Base-by-base conservation (phyloP, 2,329 filamentous ascomycete species). In the Xylariaceae sp. region DNA sequence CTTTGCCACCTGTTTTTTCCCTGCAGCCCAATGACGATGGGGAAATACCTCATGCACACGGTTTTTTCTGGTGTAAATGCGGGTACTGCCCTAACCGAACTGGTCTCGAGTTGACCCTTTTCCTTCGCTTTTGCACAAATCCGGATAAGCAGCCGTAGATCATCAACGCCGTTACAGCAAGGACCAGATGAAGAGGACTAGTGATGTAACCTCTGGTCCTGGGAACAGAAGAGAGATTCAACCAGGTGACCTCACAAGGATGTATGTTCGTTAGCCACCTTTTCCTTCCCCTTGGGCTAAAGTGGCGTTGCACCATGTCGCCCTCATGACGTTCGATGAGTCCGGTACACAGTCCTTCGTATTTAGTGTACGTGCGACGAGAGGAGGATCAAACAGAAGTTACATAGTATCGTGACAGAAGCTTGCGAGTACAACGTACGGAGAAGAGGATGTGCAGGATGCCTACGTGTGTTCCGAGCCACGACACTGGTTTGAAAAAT, bases 191-290 rank as follows among this genome's bases (percentile, higher is more conserved):
- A 28, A 56, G 34, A 56, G n/a, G n/a, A 43, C 31, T 46, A 52
- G 56, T 59, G 56, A 59, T 59, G 56, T 52, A 59, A 56, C 47
- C 14, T 37, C 40, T 29, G 19, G 21, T 37, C 46, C 17, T 31
- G 29, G 12, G 47, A 33, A 53, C 28, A 26, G 36, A 7, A 31
- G 28, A 12, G 28, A 12, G 12, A 7, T 12, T 31, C n/a, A 43
- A 39, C 56, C 56, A 56, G 55, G 52, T 60, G 53, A 60, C 39
- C 44, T 44, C 14, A 26, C 33, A 29, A 46, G 24, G 24, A 40
- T 31, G 47, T 29, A 29, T 29, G 43, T 37, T 55, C 24, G 19
- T 24, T 37, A 50, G 51, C 46, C 34, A 52, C 43, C 19, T 28
- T 17, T 9, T 40, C 31, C 23, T 28, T 33, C 43, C 9, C 52